Conservation (phyloP, 1,284 basidiomycete species). For the Trichosporon inkin region DNA sequence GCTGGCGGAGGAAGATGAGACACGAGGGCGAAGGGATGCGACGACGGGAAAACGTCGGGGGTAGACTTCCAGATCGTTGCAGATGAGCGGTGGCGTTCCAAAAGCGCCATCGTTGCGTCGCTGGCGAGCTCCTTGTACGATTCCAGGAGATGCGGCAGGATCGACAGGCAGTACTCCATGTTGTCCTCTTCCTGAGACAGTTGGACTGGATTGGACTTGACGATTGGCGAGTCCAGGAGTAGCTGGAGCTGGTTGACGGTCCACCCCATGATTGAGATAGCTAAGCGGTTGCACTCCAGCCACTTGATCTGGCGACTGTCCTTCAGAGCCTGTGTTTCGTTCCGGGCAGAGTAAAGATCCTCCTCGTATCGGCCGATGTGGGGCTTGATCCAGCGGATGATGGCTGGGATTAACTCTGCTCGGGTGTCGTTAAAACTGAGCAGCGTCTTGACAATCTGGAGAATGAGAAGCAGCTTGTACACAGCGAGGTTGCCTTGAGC, state of each 20-base stretch:
- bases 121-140: constrained; percentile 80
- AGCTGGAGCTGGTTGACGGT: constrained; percentile 87
- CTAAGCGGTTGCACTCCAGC: constrained; percentile 80
- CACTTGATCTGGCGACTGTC: constrained; percentile 78
- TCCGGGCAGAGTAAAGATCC: constrained; percentile 22
- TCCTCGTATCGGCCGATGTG: constrained; percentile 84
- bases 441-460: constrained; percentile 83
- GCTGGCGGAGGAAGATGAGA: constrained; percentile 61
- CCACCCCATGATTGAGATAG: constrained; percentile 67
- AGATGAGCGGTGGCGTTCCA: constrained; percentile 65
- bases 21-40: constrained; percentile 85
- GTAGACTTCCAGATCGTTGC: constrained; percentile 59
- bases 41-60: constrained; percentile 85
- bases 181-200: constrained; percentile 85
- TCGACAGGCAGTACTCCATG: constrained; percentile 78
- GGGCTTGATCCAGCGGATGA: constrained; percentile 90
- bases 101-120: constrained; percentile 61
- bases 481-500: constrained; percentile 80
- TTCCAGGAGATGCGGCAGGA: constrained; percentile 78
- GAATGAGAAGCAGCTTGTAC: constrained; percentile 89
- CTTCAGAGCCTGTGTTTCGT: constrained; percentile 47
- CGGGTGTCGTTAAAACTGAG: constrained; percentile 80
- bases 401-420: constrained; percentile 74
- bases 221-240: constrained; percentile 65
- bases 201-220: constrained; percentile 60